These are phyloP conservation scores for Aspergillus quadrilineatus DNA, from an alignment of 2,329 filamentous ascomycete genomes.

Conservation along the genomic window DNA sequence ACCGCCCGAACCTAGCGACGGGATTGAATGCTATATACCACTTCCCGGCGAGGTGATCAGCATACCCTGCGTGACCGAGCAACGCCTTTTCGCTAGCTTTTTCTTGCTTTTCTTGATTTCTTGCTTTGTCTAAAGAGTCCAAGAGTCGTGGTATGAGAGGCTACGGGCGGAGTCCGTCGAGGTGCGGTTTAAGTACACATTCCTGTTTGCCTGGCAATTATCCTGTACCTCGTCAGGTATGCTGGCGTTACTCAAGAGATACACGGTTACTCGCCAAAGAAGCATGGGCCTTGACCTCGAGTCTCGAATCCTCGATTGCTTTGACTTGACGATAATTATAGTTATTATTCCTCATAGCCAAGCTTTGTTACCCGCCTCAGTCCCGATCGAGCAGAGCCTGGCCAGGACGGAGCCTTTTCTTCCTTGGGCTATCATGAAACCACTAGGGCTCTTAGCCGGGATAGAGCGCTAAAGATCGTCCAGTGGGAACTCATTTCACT, in stretches of 20 bases:
- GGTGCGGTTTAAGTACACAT: conserved; percentile 6
- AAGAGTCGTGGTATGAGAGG: no score
- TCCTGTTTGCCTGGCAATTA: conserved; percentile 7
- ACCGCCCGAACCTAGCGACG: neutral
- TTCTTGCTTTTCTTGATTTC: neutral
- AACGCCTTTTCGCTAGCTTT: neutral
- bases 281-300: neutral
- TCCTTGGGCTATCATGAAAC: conserved; percentile 1
- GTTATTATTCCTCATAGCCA: neutral
- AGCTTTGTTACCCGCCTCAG: conserved; percentile 1
- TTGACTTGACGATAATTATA: neutral
- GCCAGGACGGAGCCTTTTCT: neutral
- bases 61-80: conserved; percentile 8
- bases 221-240: conserved; percentile 2
- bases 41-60: conserved; percentile 4
- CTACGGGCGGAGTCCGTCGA: neutral
- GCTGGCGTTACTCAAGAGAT: neutral
- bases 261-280: neutral
- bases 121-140: no score
- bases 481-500: neutral
- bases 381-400: conserved; percentile 1
- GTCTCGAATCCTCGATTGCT: neutral
- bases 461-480: neutral
- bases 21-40: neutral
- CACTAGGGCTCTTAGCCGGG: neutral